Base-by-base conservation (phyloP, 345 rosid species). In the Raphanus sativus region DNA sequence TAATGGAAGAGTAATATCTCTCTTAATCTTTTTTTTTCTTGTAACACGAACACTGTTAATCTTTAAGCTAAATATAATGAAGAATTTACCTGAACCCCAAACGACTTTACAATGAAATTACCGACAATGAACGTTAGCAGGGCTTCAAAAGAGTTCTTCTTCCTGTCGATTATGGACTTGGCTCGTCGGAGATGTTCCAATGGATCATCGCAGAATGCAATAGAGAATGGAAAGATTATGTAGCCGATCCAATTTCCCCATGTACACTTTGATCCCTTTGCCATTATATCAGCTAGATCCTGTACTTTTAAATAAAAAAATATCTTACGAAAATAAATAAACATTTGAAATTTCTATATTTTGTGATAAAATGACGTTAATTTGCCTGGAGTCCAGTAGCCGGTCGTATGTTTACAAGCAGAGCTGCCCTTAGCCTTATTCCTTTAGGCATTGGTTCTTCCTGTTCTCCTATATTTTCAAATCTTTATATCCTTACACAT, bases 181-280 rank as follows among this genome's bases (percentile, higher is more conserved):
- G 91, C 94, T 32, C 13, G 56, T 45, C 65, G 81, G 24, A 86
- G 80, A 80, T 86, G 85, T 64, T 85, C 83, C 52, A 89, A 67
- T 0, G 90, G 91, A 33, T 87, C 87, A 38, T 81, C 48, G 28
- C 62, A 70, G 8, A 83, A 26, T 2, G 69, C 81, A 6, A 87
- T 83, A 24, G 71, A 80, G 36, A 89, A 83, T 0, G 94, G 94
- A 17, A 86, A 55, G 25, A 87, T 25, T 4, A 87, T 71, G 54
- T 73, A 86, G 3, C 90, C 94, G 6, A 89, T 75, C 86, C 84
- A 75, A 59, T 86, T 89, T 1, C 90, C 94, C 91, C 91, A 89
- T 17, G 76, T 78, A 65, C 77, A 85, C 16, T 81, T 77, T 1
- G 84, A 73, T n/a, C 69, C 73, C 29, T 84, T 83, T 2, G 71